Evolutionary conservation across 192 early-diverging fungal species (phyloP), one percentile per base, ranked within the genome.

Genomic region (Geosiphon pyriformis): DNA sequence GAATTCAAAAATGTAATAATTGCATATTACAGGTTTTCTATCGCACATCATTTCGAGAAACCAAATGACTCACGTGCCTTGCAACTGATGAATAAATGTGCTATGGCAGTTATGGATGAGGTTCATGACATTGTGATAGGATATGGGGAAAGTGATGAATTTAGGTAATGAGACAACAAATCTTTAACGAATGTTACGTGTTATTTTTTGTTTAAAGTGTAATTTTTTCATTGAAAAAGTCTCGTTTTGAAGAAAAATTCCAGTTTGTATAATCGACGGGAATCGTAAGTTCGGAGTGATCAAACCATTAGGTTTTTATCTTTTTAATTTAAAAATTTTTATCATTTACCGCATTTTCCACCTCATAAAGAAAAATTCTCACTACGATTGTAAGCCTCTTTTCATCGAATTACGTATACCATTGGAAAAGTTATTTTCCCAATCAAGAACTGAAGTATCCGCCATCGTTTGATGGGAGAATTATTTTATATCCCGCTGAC

Each of bases 111-210:
- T n/a, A 90, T 96, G 88, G 74, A 85, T 37, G 85, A 88, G 59
- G 81, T 93, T 49, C 74, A 79, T 12, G 93, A 94, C 71, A 87
- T 94, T 52, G 76, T 89, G 30, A 47, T 96, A 0, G 89, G 88
- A 18, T 98, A 95, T 70, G 96, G 95, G 22, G 86, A 98, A 76
- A 91, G 89, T 70, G 95, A 98, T 74, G 95, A 98, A 74, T 98
- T 83, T 78, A 84, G 80, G 61, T 85, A 78, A 35, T 56, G 6
- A 54, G 4, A 12, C 35, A 33, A 34, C 3, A 51, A 25, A 37
- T 17, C 26, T 8, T 26, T 22, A 53, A 0, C 3, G 1, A 20
- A 53, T 20, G 12, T 53, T 26, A 53, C 29, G 8, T 53, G 2
- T 53, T 53, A 3, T 53, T 57, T 37, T 55, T 60, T 59, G 42